Base-by-base conservation (phyloP, 2,329 filamentous ascomycete species). In the Phyllosticta ampelicida region DNA sequence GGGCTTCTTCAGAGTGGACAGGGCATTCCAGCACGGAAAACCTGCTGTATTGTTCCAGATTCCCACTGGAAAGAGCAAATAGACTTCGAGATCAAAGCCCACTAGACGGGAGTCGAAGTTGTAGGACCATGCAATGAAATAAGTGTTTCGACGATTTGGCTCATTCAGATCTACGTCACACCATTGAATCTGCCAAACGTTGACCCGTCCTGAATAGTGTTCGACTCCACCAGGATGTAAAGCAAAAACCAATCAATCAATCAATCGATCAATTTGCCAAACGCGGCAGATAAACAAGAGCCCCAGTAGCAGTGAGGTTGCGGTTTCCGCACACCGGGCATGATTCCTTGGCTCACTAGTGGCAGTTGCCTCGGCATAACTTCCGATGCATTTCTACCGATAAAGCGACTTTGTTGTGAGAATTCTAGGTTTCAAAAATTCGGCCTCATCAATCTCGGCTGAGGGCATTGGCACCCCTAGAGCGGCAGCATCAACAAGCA, bases 1-100 rank as follows among this genome's bases (percentile, higher is more conserved):
- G 74, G 92, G 91, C 1, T 97, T 89, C 75, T 97, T 88, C 78
- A 81, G 92, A 55, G 85, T 95, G 23, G 92, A 97, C 74, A 77
- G 75, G 63, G 74, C 82, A 11, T 81, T 80, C 60, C 71, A 73
- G 62, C 78, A 82, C 67, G 83, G 81, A 1, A 75, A 83, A 70
- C 75, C 80, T 26, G 81, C 81, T 28, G 78, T 87, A 19, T 77
- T 86, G 60, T 87, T 87, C 74, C 81, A 83, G 70, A 86, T 88
- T 64, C 85, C 86, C 3, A 87, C 85, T 9, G 85, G 84, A 26
- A 86, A 83, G 74, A 66, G 26, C 23, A 60, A 56, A 52, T 60
- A 56, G 26, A 18, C 49, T 51, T 44, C n/a, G 13, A n/a, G 11
- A 44, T 8, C 13, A 44, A 4, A 8, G 16, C 36, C 36, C 3